phyloP scores from a whole-genome alignment of 2,329 filamentous ascomycete species.

The Pseudocercospora eumusae region DNA sequence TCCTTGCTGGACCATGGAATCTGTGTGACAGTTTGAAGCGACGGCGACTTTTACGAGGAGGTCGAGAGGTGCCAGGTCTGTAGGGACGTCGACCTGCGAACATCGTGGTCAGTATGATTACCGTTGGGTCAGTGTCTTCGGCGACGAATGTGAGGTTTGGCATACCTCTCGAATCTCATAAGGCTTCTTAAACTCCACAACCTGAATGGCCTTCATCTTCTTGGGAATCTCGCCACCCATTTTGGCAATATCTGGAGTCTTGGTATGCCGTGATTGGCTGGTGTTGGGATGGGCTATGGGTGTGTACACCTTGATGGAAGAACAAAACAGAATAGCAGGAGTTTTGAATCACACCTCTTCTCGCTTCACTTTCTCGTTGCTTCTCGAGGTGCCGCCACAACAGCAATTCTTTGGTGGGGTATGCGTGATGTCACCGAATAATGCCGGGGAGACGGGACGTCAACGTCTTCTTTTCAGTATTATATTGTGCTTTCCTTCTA shows the following conservation, averaged over 20 bases:
- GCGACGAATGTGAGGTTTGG: constrained; percentile 30
- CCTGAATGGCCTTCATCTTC: constrained; percentile 52
- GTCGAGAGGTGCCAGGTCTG: constrained; percentile 52
- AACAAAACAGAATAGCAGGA: not conserved
- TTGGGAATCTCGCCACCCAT: constrained; percentile 40
- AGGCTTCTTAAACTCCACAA: constrained; percentile 56
- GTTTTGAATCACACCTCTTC: not conserved
- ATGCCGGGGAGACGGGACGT: constrained; percentile 3
- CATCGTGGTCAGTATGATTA: not conserved
- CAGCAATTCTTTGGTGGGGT: not conserved
- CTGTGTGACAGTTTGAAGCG: constrained; percentile 64
- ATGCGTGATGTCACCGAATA: constrained; percentile 9
- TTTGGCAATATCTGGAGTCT: not conserved
- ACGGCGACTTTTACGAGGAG: constrained; percentile 63
- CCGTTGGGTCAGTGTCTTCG: not conserved
- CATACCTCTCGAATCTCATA: constrained; percentile 56
- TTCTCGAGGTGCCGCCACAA: not conserved
- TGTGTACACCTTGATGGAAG: constrained; percentile 15
- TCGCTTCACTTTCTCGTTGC: not conserved
- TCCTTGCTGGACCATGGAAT: constrained; percentile 57
- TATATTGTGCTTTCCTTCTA: too few relatives aligned
- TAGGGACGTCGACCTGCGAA: constrained; percentile 49
- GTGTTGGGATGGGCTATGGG: not conserved
- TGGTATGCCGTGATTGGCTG: constrained; percentile 13
- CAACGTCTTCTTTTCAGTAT: too few relatives aligned